phyloP scores from a whole-genome alignment of 1,284 basidiomycete genomes.

The Trametes hirsuta region DNA sequence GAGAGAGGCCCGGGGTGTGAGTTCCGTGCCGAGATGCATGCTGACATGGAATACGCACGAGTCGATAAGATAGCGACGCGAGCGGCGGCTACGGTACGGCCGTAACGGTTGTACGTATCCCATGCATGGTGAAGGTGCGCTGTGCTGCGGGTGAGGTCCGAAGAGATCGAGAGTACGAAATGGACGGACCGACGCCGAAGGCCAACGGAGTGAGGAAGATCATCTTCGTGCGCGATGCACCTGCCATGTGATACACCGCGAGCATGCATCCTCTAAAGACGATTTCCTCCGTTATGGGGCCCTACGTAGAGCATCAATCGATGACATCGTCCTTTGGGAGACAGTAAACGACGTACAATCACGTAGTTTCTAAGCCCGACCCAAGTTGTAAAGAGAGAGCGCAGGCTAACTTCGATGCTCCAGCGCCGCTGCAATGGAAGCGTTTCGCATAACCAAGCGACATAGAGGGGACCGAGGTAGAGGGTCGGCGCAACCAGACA shows the following conservation, averaged over 20 bases:
- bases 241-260: conserved; percentile 70
- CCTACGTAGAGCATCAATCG: conserved; percentile 47
- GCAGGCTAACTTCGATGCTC: conserved; percentile 46
- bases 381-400: conserved; percentile 50
- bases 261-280: conserved; percentile 90
- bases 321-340: neutral
- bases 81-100: conserved; percentile 64
- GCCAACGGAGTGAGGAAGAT: conserved; percentile 84
- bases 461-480: conserved; percentile 86
- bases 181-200: conserved; percentile 82
- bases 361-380: conserved; percentile 78
- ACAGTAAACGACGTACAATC: conserved; percentile 53
- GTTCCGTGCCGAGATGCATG: too few relatives aligned
- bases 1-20: too few relatives aligned
- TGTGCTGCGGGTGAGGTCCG: conserved; percentile 32
- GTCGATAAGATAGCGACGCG: conserved; percentile 60
- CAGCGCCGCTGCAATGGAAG: conserved; percentile 69
- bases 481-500: conserved; percentile 77
- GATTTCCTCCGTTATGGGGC: conserved; percentile 90
- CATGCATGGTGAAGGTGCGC: conserved; percentile 93
- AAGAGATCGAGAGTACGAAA: conserved; percentile 4
- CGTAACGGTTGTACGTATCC: conserved; percentile 78
- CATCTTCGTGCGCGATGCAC: conserved; percentile 58
- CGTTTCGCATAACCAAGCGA: conserved; percentile 52
- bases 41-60: conserved; percentile 47